A percentile compares a stretch with the other conserved stretches of the same genome.
Conservation (phyloP, 2,329 filamentous ascomycete genomes). For the Diaporthe helianthi region DNA sequence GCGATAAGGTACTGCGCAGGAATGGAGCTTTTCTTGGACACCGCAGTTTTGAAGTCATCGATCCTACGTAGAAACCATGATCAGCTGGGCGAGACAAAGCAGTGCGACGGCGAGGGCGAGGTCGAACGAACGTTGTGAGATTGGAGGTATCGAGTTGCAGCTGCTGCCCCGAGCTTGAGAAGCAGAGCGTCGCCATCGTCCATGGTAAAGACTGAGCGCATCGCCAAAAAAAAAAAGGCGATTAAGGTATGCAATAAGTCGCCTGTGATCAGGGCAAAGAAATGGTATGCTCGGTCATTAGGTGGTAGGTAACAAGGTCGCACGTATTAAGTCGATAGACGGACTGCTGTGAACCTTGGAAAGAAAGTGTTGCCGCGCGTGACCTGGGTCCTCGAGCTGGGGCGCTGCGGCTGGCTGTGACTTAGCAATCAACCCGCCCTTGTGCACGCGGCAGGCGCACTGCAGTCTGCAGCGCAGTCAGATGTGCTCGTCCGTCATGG, state of each 20-base stretch:
- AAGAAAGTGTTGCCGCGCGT: constrained; percentile 12
- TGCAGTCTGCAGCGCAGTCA: constrained; percentile 2
- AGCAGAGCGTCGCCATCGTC: constrained; percentile 29
- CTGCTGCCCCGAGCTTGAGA: constrained; percentile 79
- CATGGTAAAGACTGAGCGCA: constrained; percentile 27
- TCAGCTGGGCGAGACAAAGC: constrained; percentile 30
- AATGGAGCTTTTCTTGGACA: constrained; percentile 77
- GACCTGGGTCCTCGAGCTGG: too few relatives aligned
- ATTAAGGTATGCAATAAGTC: neutral
- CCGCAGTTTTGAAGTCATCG: constrained; percentile 85
- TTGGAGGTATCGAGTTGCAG: constrained; percentile 78
- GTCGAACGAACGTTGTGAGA: constrained; percentile 72
- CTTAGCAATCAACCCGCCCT: constrained; percentile 14
- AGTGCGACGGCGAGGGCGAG: constrained; percentile 37
- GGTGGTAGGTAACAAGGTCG: constrained; percentile 7
- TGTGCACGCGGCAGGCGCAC: constrained; percentile 18
- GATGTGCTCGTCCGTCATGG: constrained; percentile 18
- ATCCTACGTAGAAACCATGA: constrained; percentile 58
- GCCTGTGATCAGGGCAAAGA: neutral
- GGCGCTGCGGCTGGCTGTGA: constrained; percentile 8
- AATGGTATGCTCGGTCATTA: constrained; percentile 1
- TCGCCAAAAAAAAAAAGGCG: constrained; percentile 9
- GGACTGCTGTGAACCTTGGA: constrained; percentile 4
- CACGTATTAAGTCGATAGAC: neutral
- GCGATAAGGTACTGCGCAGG: constrained; percentile 81